Conservation (phyloP, 176 grass and related monocot genomes). For the Guadua angustifolia region DNA sequence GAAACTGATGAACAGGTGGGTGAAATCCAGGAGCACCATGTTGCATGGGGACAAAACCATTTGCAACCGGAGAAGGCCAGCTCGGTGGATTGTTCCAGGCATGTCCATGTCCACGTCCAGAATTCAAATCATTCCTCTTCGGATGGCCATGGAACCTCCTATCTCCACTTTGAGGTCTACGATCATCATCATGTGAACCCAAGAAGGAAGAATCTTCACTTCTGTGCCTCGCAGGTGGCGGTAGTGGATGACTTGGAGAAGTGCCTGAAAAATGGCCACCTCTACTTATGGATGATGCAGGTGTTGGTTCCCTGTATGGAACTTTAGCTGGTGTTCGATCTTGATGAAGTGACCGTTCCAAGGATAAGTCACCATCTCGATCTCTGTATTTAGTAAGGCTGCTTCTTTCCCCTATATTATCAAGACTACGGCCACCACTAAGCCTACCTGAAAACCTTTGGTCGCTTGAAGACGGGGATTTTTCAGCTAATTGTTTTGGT, state of each 20-base stretch:
- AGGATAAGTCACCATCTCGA: slow-evolving; percentile 59
- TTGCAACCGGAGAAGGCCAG: slow-evolving; percentile 78
- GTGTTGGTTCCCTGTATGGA: slow-evolving; percentile 73
- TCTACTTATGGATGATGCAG: slow-evolving; percentile 70
- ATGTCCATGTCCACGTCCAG: slow-evolving; percentile 67
- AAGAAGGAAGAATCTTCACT: slow-evolving; percentile 66
- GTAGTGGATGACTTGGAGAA: slow-evolving; percentile 67
- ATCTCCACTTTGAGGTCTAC: slow-evolving; percentile 66
- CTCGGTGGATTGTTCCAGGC: slow-evolving; percentile 77
- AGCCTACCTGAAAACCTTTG: slow-evolving; percentile 74
- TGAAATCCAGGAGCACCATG: slow-evolving; percentile 83
- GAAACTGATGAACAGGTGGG: slow-evolving; percentile 70
- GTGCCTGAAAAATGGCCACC: slow-evolving; percentile 57
- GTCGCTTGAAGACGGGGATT: slow-evolving; percentile 62
- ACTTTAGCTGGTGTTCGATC: slow-evolving; percentile 58
- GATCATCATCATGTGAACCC: slow-evolving; percentile 71
- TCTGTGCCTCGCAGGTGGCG: slow-evolving; percentile 57
- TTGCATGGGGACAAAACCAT: slow-evolving; percentile 85
- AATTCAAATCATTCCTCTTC: slow-evolving; percentile 72
- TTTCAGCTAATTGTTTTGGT: slow-evolving; percentile 65
- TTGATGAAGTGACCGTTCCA: slow-evolving; percentile 62
- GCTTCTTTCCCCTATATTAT: slow-evolving; percentile 65
- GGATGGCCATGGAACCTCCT: slow-evolving; percentile 64
- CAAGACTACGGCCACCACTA: slow-evolving; percentile 57
- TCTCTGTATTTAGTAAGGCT: slow-evolving; percentile 74